phyloP scores from a whole-genome alignment of 768 basidiomycete species.

The Termitomyces sp. region DNA sequence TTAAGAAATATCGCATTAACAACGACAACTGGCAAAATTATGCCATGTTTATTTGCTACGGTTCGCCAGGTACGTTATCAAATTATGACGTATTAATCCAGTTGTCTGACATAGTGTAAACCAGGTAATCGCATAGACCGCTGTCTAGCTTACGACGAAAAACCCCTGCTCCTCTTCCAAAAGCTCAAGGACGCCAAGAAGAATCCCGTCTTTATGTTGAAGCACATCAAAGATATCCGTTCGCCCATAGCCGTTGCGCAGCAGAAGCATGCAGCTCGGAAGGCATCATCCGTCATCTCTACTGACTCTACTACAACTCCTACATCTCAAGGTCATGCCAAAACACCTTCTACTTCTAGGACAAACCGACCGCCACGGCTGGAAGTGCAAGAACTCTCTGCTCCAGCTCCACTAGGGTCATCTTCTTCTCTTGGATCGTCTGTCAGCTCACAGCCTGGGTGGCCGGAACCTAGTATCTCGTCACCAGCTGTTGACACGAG shows the following conservation, averaged over 20 bases:
- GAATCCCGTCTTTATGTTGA: slow-evolving; percentile 98
- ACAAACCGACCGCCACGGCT: slow-evolving; percentile 60
- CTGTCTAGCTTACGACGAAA: slow-evolving; percentile 96
- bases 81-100: not conserved
- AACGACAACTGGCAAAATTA: slow-evolving; percentile 99
- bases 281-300: slow-evolving; percentile 58
- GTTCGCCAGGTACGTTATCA: slow-evolving; percentile 66
- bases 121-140: slow-evolving; percentile 81
- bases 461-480: slow-evolving; percentile 64
- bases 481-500: slow-evolving; percentile 50
- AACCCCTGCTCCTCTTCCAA: slow-evolving; percentile 94
- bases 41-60: slow-evolving; percentile 99
- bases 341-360: slow-evolving; percentile 37
- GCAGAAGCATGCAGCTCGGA: slow-evolving; percentile 90
- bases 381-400: slow-evolving; percentile 62
- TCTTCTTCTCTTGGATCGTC: slow-evolving; percentile 48
- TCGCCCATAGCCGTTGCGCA: slow-evolving; percentile 97
- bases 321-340: slow-evolving; percentile 42
- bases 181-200: slow-evolving; percentile 96
- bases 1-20: slow-evolving; percentile 99
- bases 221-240: slow-evolving; percentile 94
- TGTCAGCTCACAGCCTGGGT: slow-evolving; percentile 65
- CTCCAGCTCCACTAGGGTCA: slow-evolving; percentile 48
- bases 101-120: not conserved
- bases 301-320: slow-evolving; percentile 36